Evolutionary conservation across 2,329 filamentous ascomycete genomes (phyloP).

Genomic region (Magnaporthales sp.): DNA sequence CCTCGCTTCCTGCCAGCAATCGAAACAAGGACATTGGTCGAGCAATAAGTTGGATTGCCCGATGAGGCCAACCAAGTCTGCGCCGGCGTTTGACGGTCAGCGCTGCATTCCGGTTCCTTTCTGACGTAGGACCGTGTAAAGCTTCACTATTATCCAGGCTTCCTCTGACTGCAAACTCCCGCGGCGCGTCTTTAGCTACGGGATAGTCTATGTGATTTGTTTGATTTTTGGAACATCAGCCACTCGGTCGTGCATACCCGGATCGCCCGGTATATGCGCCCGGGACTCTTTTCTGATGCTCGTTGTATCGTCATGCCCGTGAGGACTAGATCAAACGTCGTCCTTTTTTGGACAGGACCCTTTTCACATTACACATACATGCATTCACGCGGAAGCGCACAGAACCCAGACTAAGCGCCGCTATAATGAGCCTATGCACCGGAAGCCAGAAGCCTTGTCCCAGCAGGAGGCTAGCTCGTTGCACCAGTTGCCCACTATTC

Average conservation of each 20-base stretch:
- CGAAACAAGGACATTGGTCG: neutral
- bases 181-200: neutral
- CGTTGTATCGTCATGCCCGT: neutral
- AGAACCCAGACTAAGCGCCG: neutral
- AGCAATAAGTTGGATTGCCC: neutral
- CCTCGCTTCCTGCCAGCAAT: neutral
- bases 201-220: neutral
- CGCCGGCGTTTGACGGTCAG: neutral
- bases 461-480: neutral
- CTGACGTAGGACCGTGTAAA: neutral
- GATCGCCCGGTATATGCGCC: neutral
- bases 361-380: neutral
- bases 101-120: neutral
- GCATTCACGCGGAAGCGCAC: neutral
- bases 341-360: neutral
- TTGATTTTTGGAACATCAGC: neutral
- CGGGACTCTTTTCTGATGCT: neutral
- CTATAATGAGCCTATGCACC: no score
- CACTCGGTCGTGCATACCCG: neutral
- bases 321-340: neutral
- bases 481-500: neutral
- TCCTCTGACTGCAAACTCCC: neutral
- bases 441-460: no score
- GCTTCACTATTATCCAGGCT: neutral
- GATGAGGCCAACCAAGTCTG: neutral